Base-by-base conservation (phyloP, 805 yeast species). In the Pichia occidentalis region DNA sequence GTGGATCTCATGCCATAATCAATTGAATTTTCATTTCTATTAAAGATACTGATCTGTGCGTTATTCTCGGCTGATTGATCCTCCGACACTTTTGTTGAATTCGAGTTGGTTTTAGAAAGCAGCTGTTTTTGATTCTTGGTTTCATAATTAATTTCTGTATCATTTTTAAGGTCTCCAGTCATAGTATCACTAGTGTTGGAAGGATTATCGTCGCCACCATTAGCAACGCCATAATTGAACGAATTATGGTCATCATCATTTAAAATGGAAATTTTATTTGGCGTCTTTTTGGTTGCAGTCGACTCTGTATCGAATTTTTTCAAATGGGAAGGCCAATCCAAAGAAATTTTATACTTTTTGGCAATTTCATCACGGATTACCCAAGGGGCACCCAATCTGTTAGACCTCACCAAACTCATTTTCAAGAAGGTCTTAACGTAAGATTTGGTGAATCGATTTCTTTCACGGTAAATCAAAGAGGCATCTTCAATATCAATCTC, bases 381-480 rank as follows among this genome's bases (percentile, higher is more conserved):
- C 97, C 97, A 92, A 3, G 97, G 97, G 3, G 97, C 90, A 3
- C 97, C 97, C 29, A 80, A 68, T 68, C 83, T 85, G 38, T 80
- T 71, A 2, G 88, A 84, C 39, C 95, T 75, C 7, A 82, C 69
- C 55, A 85, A 71, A 31, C 85, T 72, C 56, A 84, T 70, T 60
- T 88, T 84, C 55, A 88, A 70, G 56, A 92, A 80, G n/a, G 95
- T 80, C 57, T 88, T 83, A 25, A 92, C 82, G 37, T 83, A 71
- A 75, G 88, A 81, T 59, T 90, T 92, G 8, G 97, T 88, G 63
- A 87, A 88, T 37, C 81, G 71, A 44, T 81, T 80, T 43, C 97
- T 70, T 54, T 90, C 96, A 47, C 98, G 70, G 24, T 81, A 65
- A 17, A 92, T 75, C 49, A 83, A 81, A 4, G 47, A 33, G 2